phyloP scores from a whole-genome alignment of 1,284 basidiomycete species.

The Ceratobasidium sp. region DNA sequence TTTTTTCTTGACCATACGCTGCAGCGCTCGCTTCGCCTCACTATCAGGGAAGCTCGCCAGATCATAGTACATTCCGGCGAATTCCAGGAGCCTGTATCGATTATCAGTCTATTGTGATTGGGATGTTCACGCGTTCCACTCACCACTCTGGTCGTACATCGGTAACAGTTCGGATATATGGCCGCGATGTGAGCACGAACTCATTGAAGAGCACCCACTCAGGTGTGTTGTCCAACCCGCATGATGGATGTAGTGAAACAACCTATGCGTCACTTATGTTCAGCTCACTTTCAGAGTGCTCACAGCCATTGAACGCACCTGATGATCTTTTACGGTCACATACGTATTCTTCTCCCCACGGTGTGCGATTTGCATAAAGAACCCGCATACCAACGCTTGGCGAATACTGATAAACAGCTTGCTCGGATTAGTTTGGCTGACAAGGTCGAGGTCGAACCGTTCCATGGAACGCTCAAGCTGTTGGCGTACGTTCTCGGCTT shows the following conservation, averaged over 20 bases:
- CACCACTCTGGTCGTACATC: constrained; percentile 92
- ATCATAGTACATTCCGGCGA: constrained; percentile 85
- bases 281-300: no score
- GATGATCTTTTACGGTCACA: constrained; percentile 93
- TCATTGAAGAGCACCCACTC: constrained; percentile 99
- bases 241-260: constrained; percentile 94
- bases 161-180: constrained; percentile 92
- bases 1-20: constrained; percentile 64
- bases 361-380: constrained; percentile 99
- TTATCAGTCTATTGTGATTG: constrained; percentile 3
- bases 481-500: constrained; percentile 95
- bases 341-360: constrained; percentile 90
- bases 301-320: constrained; percentile 62
- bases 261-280: constrained; percentile 63
- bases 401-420: constrained; percentile 86
- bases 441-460: constrained; percentile 84
- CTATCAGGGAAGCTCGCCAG: constrained; percentile 74
- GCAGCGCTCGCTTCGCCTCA: constrained; percentile 78
- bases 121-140: constrained; percentile 51
- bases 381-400: constrained; percentile 89
- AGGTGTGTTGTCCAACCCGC: constrained; percentile 91
- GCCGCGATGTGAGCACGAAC: constrained; percentile 92
- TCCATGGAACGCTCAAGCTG: constrained; percentile 96
- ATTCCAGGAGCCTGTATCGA: constrained; percentile 80
- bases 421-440: constrained; percentile 83